These are phyloP conservation scores for Ogataea thermomethanolica DNA, from an alignment of 805 yeast genomes.

Conservation along the genomic window DNA sequence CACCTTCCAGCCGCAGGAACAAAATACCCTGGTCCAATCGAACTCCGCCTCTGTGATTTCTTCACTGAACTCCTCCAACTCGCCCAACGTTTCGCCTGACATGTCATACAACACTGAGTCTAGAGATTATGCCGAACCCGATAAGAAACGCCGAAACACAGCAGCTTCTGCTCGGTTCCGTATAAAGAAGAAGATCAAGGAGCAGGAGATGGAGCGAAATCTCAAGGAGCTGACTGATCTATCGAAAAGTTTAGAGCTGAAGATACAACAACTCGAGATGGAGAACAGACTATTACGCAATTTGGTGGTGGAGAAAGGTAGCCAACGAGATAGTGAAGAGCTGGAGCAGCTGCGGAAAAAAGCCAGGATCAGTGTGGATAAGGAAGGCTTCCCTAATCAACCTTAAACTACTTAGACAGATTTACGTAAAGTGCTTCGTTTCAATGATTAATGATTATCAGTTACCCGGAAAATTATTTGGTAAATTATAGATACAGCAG, in stretches of 20 bases:
- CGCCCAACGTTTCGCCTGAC: conserved; percentile 11
- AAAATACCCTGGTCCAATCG: not conserved
- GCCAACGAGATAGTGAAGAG: conserved; percentile 49
- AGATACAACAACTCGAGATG: conserved; percentile 84
- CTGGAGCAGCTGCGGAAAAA: conserved; percentile 49
- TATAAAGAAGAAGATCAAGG: conserved; percentile 85
- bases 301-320: conserved; percentile 77
- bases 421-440: not conserved
- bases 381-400: conserved; percentile 8
- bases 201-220: conserved; percentile 82
- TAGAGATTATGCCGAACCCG: conserved; percentile 39
- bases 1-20: conserved; percentile 3
- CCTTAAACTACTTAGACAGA: not conserved
- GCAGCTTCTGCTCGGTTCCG: conserved; percentile 95
- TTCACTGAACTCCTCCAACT: conserved; percentile 7
- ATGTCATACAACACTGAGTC: conserved; percentile 7
- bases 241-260: conserved; percentile 62
- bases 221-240: conserved; percentile 69
- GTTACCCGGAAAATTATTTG: conserved; percentile 8
- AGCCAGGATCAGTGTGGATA: conserved; percentile 35
- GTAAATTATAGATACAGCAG: conserved; percentile 1
- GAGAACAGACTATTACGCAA: conserved; percentile 84
- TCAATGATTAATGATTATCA: not conserved
- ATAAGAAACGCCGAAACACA: conserved; percentile 82
- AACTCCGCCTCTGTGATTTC: not conserved